phyloP scores from a whole-genome alignment of 192 early-diverging fungal genomes.

The Coemansia sp. region DNA sequence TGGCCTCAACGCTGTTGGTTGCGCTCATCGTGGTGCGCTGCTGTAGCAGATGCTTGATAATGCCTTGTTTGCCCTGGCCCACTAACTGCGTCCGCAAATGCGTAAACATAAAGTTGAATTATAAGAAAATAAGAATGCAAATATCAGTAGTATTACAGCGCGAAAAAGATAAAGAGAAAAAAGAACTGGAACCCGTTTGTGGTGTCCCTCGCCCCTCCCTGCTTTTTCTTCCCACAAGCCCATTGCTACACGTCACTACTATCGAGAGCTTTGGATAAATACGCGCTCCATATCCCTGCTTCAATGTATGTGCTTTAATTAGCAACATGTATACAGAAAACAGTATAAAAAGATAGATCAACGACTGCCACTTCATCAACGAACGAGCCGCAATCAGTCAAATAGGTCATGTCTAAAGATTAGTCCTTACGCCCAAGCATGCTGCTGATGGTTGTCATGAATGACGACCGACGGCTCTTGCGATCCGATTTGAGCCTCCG shows the following conservation, averaged over 20 bases:
- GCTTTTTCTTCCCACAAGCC: too few species aligned
- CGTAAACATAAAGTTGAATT: neutral
- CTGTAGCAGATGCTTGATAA: neutral
- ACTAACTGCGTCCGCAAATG: neutral
- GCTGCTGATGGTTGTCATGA: constrained; percentile 49
- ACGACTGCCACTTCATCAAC: neutral
- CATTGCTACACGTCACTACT: too few species aligned
- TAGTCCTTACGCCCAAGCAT: constrained; percentile 52
- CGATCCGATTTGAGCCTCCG: constrained; percentile 25
- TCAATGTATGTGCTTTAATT: too few species aligned
- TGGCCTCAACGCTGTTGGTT: neutral
- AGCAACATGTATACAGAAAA: neutral
- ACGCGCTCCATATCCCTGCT: too few species aligned
- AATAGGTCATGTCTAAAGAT: too few species aligned
- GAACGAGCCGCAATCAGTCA: too few species aligned
- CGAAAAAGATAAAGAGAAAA: too few species aligned
- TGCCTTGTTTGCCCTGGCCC: neutral
- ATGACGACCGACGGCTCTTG: constrained; percentile 47
- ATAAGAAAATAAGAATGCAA: too few species aligned
- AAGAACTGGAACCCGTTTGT: too few species aligned
- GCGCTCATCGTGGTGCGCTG: constrained; percentile 16
- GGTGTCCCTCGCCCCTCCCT: too few species aligned
- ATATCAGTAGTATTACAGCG: too few species aligned
- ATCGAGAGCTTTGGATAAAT: too few species aligned
- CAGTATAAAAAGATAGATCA: neutral